A percentile compares a stretch with the other conserved stretches of the same genome.
These are phyloP conservation scores for Cadophora malorum DNA, from an alignment of 2,329 filamentous ascomycete species.

Conservation along the genomic window DNA sequence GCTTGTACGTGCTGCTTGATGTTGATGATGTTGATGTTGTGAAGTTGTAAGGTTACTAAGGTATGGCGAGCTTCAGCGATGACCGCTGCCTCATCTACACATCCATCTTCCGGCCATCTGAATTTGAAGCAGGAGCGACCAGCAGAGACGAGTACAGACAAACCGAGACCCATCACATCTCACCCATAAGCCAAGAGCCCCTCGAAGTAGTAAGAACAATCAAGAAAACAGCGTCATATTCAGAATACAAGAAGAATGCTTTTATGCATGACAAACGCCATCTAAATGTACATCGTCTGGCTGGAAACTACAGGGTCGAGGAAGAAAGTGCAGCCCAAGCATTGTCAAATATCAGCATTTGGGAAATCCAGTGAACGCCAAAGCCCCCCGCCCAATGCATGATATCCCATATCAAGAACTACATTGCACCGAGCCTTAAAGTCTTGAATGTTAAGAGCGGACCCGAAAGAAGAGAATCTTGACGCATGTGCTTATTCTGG, in stretches of 20 bases:
- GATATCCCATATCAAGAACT: constrained; percentile 21
- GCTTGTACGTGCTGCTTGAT: constrained; percentile 1
- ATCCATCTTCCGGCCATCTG: background rate
- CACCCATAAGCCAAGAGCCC: background rate
- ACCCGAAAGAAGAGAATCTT: background rate
- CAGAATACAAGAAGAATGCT: constrained; percentile 14
- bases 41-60: background rate
- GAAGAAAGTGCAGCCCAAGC: constrained; percentile 15
- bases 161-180: background rate
- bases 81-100: background rate
- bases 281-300: constrained; percentile 19
- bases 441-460: constrained; percentile 15
- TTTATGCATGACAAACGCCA: constrained; percentile 20
- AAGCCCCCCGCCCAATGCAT: constrained; percentile 34
- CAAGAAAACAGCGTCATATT: constrained; percentile 13
- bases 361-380: constrained; percentile 32
- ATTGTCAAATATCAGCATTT: background rate
- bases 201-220: background rate
- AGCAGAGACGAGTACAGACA: background rate
- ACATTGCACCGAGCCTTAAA: constrained; percentile 16
- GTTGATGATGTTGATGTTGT: background rate
- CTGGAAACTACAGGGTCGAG: constrained; percentile 18
- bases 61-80: background rate
- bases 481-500: constrained; percentile 57
- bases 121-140: background rate